Evolutionary conservation across 306 rosid species (phyloP).

Genomic region (Mimosa bimucronata): DNA sequence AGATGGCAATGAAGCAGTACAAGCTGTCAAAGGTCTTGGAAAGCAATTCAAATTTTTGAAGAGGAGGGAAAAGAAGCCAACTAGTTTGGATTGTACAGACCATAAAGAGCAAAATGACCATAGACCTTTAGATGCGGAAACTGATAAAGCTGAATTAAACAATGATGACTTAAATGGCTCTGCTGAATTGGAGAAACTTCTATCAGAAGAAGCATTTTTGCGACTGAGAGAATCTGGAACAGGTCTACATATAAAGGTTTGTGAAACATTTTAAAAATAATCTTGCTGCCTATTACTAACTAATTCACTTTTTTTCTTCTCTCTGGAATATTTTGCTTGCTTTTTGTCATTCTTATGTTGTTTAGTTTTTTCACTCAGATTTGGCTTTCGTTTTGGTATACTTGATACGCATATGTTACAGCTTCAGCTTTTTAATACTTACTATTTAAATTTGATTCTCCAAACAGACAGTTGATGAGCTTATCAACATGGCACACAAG

Average conservation of each 20-base stretch:
- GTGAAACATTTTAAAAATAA: conserved; percentile 28
- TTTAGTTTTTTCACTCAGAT: neutral
- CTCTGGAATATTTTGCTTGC: neutral
- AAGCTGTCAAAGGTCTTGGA: conserved; percentile 86
- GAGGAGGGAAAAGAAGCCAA: conserved; percentile 71
- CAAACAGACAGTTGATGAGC: conserved; percentile 80
- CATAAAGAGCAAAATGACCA: conserved; percentile 51
- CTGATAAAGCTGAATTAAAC: conserved; percentile 47
- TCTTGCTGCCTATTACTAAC: neutral
- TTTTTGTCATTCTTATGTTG: neutral
- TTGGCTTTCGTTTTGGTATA: neutral
- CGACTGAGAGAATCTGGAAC: conserved; percentile 82
- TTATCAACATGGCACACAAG: conserved; percentile 67
- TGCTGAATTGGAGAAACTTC: conserved; percentile 56
- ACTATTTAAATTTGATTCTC: conserved; percentile 39
- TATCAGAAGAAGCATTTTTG: conserved; percentile 67
- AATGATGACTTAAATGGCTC: conserved; percentile 47
- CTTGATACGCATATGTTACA: neutral
- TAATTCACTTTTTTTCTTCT: neutral
- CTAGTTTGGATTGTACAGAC: conserved; percentile 30
- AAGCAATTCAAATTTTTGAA: conserved; percentile 82
- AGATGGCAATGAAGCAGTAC: conserved; percentile 54
- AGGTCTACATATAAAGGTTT: conserved; percentile 85
- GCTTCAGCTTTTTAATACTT: conserved; percentile 25
- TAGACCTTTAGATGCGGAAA: conserved; percentile 31